Base-by-base conservation (phyloP, 176 grass and related monocot species). In the Eleusine indica region DNA sequence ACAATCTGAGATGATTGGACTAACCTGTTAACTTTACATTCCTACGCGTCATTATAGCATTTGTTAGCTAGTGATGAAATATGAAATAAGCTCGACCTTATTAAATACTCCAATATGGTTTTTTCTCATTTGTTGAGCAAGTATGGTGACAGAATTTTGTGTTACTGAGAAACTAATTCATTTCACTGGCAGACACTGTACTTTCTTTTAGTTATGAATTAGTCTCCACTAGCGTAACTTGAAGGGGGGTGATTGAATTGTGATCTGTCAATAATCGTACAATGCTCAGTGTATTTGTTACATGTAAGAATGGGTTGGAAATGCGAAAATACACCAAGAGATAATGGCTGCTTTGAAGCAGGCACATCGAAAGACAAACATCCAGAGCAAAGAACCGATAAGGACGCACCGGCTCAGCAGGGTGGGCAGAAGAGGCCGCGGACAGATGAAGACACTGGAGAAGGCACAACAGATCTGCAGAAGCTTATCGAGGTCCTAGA, bases 401-500 rank as follows among this genome's bases (percentile, higher is more conserved):
- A 67, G 66, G 70, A 56, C 49, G n/a, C 91, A 52, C 53, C 79
- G 9, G 12, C 58, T 30, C 67, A 54, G 7, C 95, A 82, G 42
- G 87, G 87, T 9, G 85, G 80, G 28, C 75, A 83, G 25, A 95
- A 98, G 85, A 82, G 96, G 61, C 77, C 29, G 38, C 85, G 93
- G 38, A 62, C 70, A 0, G 71, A 86, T 2, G 78, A 81, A n/a
- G 71, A 25, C 37, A 43, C 88, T 35, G 30, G 71, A 70, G 92
- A 73, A 80, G 83, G 79, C 15, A 80, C 82, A 37, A 29, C 58
- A 3, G 69, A 92, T 12, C 69, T 86, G 28, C 88, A 94, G 41
- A 77, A 86, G 78, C 80, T 98, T 43, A 57, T 98, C 4, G 87
- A 98, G 71, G 68, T 95, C 42, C 73, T 98, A 19, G 96, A 98